Conservation (phyloP, 1,139 yeast species). For the Protomyces pachydermus region DNA sequence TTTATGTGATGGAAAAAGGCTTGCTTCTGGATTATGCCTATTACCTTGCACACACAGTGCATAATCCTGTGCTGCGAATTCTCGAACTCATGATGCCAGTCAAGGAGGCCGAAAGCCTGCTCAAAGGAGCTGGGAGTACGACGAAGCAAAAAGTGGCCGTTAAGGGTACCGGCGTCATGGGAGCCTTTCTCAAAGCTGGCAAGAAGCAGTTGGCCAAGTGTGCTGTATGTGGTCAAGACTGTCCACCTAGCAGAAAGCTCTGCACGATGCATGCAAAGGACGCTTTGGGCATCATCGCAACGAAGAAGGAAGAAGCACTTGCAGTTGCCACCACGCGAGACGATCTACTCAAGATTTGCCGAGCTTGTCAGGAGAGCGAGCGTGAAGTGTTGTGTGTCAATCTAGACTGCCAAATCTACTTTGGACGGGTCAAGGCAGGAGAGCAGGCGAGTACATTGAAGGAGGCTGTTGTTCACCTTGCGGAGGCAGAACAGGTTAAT, state of each 20-base stretch:
- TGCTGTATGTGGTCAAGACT: constrained; percentile 20
- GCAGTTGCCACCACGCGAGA: neutral
- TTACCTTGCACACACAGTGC: constrained; percentile 24
- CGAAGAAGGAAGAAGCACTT: neutral
- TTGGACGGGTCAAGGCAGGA: constrained; percentile 3
- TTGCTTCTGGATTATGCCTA: constrained; percentile 17
- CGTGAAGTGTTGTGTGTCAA: constrained; percentile 13
- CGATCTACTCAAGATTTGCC: constrained; percentile 4
- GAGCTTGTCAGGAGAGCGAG: constrained; percentile 12
- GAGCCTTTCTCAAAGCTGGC: constrained; percentile 23
- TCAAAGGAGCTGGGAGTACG: constrained; percentile 4
- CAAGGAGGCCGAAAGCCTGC: constrained; percentile 14
- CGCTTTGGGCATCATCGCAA: neutral
- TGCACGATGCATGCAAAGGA: constrained; percentile 5
- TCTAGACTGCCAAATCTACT: constrained; percentile 20
- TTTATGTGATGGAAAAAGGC: constrained; percentile 10
- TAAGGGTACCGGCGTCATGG: constrained; percentile 24
- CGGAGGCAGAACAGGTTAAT: constrained; percentile 3
- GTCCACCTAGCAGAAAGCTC: constrained; percentile 5
- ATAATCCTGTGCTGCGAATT: constrained; percentile 15
- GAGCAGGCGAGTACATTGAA: constrained; percentile 3
- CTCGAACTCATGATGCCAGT: constrained; percentile 16
- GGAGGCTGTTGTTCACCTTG: constrained; percentile 1
- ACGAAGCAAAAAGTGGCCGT: constrained; percentile 9
- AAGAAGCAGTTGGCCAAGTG: constrained; percentile 19